A percentile compares a stretch with the other conserved stretches of the same genome.
phyloP scores from a whole-genome alignment of 2,329 filamentous ascomycete species.

The Alternaria rosae region DNA sequence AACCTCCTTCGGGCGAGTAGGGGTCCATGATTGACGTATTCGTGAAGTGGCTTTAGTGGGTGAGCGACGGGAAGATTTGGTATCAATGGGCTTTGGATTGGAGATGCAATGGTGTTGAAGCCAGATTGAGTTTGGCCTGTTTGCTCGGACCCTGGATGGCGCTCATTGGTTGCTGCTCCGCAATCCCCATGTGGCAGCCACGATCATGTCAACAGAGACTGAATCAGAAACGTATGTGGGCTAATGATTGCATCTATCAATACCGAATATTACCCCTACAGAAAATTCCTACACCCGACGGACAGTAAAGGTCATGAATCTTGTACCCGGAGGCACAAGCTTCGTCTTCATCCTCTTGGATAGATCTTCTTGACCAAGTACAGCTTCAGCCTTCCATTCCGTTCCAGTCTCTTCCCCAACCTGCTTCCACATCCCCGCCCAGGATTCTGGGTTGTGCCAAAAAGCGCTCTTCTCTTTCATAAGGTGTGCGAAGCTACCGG shows the following conservation, averaged over 20 bases:
- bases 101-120: conserved; percentile 32
- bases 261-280: too few relatives aligned
- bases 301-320: conserved; percentile 37
- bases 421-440: conserved; percentile 49
- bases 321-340: conserved; percentile 33
- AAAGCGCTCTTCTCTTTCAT: conserved; percentile 35
- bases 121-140: conserved; percentile 44
- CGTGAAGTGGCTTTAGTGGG: not conserved
- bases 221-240: not conserved
- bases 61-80: conserved; percentile 2
- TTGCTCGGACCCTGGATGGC: conserved; percentile 32
- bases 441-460: conserved; percentile 49
- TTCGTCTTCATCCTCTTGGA: conserved; percentile 25
- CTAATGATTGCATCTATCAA: not conserved
- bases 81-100: conserved; percentile 13
- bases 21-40: conserved; percentile 56
- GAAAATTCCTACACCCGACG: conserved; percentile 23
- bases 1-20: conserved; percentile 70
- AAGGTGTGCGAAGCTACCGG: conserved; percentile 34
- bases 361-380: conserved; percentile 34
- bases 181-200: not conserved
- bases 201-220: not conserved
- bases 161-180: conserved; percentile 30
- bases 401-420: conserved; percentile 49
- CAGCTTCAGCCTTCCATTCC: conserved; percentile 45